Percentiles rank a stretch among this genome's conserved stretches.
These are phyloP conservation scores for Ceratocystis ficicola DNA, from an alignment of 2,329 filamentous ascomycete species.

Conservation along the genomic window DNA sequence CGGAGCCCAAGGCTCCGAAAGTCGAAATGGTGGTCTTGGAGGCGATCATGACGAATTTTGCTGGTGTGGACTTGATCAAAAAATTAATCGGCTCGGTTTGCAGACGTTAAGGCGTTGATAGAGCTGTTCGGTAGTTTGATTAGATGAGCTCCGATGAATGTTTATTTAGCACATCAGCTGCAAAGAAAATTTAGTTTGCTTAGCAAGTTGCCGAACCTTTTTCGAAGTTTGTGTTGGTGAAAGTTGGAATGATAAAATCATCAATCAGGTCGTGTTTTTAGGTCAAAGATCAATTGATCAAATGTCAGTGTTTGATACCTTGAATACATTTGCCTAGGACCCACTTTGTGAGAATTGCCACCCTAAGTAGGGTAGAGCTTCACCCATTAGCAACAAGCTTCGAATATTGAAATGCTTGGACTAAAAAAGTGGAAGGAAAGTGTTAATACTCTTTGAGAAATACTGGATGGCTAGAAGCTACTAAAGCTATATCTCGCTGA, in stretches of 20 bases:
- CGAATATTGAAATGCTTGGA: background rate
- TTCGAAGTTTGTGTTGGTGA: background rate
- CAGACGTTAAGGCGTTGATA: background rate
- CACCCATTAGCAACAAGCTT: background rate
- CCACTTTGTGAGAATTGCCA: conserved; percentile 14
- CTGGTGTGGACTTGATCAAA: background rate
- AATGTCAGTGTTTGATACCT: conserved; percentile 5
- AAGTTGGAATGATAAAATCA: background rate
- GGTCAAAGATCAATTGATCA: background rate
- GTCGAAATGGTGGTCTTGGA: conserved; percentile 11
- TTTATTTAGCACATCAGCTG: too few species aligned
- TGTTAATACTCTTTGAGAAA: too few species aligned
- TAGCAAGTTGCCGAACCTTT: background rate
- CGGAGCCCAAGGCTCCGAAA: conserved; percentile 7
- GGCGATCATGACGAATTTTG: conserved; percentile 14
- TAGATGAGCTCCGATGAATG: too few species aligned
- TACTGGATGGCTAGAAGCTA: too few species aligned
- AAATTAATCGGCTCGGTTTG: background rate
- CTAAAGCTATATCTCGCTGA: too few species aligned
- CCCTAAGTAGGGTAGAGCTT: background rate
- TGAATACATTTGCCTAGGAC: conserved; percentile 4
- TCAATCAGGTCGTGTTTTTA: background rate
- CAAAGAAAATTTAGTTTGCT: background rate
- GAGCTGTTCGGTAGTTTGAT: background rate
- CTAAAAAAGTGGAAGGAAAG: too few species aligned